A percentile compares a stretch with the other conserved stretches of the same genome.
Conservation (phyloP, 1,284 basidiomycete genomes). For the Hypsizygus ulmarius region DNA sequence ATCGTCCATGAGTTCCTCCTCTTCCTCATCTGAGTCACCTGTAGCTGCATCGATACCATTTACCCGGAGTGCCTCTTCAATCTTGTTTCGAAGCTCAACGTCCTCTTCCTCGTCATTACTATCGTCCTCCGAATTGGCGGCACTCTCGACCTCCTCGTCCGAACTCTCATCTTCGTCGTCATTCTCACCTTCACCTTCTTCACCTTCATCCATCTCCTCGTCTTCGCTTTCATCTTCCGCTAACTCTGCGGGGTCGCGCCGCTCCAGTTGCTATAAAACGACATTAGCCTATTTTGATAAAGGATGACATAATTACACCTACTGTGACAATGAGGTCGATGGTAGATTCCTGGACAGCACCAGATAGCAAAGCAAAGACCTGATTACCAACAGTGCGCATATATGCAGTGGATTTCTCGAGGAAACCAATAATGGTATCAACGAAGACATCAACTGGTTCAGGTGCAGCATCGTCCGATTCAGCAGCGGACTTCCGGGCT, state of each 20-base stretch:
- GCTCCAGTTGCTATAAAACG: constrained; percentile 74
- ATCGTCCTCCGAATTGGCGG: constrained; percentile 47
- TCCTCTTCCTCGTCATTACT: constrained; percentile 44
- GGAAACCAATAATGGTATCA: constrained; percentile 84
- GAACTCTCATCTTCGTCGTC: constrained; percentile 41
- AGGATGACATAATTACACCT: constrained; percentile 31
- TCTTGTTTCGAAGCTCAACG: constrained; percentile 70
- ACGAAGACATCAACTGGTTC: constrained; percentile 83
- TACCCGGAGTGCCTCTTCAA: constrained; percentile 76
- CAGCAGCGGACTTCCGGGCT: constrained; percentile 36
- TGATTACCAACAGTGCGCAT: constrained; percentile 80
- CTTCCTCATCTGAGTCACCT: constrained; percentile 53
- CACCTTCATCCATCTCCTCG: constrained; percentile 37
- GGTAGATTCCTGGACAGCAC: constrained; percentile 69
- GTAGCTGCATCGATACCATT: constrained; percentile 64
- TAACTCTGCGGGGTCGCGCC: constrained; percentile 60
- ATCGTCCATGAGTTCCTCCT: constrained; percentile 85
- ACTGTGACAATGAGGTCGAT: constrained; percentile 85
- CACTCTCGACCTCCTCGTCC: constrained; percentile 30
- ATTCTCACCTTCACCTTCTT: constrained; percentile 39
- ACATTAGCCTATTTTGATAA: constrained; percentile 3
- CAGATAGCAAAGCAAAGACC: constrained; percentile 76
- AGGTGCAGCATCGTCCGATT: constrained; percentile 30
- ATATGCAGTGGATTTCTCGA: constrained; percentile 85
- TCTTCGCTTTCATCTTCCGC: constrained; percentile 46